A percentile compares a stretch with the other conserved stretches of the same genome.
Conservation (phyloP, 208 protist genomes). For the Wallacemonas sp. region DNA sequence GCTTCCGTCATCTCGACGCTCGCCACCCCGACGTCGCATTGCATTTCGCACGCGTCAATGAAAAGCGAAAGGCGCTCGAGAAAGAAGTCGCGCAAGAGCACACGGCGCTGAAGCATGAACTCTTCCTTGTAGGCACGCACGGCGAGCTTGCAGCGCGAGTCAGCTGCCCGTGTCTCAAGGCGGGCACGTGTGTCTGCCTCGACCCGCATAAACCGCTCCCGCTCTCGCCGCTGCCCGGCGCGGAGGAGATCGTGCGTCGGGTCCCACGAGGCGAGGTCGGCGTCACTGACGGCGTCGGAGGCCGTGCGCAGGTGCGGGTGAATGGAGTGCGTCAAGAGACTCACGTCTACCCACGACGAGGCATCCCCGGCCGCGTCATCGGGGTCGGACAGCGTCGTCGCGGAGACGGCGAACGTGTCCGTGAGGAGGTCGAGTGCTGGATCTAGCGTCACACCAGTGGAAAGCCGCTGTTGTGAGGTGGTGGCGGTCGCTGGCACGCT, state of each 20-base stretch:
- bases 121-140: conserved; percentile 32
- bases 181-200: conserved; percentile 46
- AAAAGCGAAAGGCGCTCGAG: conserved; percentile 26
- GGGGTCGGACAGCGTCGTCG: conserved; percentile 26
- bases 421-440: conserved; percentile 17
- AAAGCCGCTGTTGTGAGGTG: neutral
- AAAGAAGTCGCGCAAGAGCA: conserved; percentile 37
- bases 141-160: conserved; percentile 22
- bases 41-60: conserved; percentile 12
- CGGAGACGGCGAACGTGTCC: conserved; percentile 32
- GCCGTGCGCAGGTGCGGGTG: conserved; percentile 27
- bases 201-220: conserved; percentile 28
- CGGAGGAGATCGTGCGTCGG: conserved; percentile 26
- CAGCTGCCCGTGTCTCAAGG: conserved; percentile 22
- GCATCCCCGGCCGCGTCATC: conserved; percentile 12
- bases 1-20: conserved; percentile 16
- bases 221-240: conserved; percentile 14
- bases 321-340: conserved; percentile 54
- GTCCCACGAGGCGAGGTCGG: conserved; percentile 32
- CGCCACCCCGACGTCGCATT: conserved; percentile 18
- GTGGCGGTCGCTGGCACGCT: neutral
- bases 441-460: neutral
- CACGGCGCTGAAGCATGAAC: conserved; percentile 36
- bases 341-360: conserved; percentile 50
- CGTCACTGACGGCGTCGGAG: conserved; percentile 53